A percentile compares a stretch with the other conserved stretches of the same genome.
These are phyloP conservation scores for Coemansia furcata DNA, from an alignment of 192 early-diverging fungal genomes.

Conservation along the genomic window DNA sequence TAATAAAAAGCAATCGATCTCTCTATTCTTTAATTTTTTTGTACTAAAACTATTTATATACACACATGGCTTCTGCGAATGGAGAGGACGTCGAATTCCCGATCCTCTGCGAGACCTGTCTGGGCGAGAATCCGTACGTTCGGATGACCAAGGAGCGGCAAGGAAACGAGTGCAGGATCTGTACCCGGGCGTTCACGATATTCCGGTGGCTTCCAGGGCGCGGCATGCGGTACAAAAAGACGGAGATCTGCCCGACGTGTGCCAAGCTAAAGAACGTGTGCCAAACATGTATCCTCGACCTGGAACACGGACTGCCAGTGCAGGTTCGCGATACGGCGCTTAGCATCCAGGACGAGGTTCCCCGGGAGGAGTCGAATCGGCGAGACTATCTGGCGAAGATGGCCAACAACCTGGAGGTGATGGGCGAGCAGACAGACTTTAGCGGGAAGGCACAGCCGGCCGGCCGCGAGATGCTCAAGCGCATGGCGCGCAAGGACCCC, in stretches of 20 bases:
- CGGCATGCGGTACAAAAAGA: constrained; percentile 97
- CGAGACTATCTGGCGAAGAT: constrained; percentile 84
- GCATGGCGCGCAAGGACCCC: constrained; percentile 85
- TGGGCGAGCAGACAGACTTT: constrained; percentile 28
- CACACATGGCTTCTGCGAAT: neutral
- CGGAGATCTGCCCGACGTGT: constrained; percentile 96
- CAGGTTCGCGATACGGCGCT: constrained; percentile 91
- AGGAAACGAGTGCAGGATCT: constrained; percentile 86
- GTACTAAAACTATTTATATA: neutral
- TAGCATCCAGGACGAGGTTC: constrained; percentile 71
- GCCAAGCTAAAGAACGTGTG: constrained; percentile 99
- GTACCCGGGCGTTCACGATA: constrained; percentile 88
- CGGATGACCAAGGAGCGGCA: constrained; percentile 85
- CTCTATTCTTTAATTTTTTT: neutral
- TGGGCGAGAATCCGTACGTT: constrained; percentile 97
- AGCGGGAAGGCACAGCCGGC: constrained; percentile 44
- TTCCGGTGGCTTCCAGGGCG: constrained; percentile 96
- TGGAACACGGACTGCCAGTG: constrained; percentile 90
- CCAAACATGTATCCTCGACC: constrained; percentile 94
- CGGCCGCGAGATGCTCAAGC: constrained; percentile 61
- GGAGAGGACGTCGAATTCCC: constrained; percentile 61
- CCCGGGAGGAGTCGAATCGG: constrained; percentile 81
- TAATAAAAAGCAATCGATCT: neutral
- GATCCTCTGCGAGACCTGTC: constrained; percentile 94
- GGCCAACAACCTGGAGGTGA: constrained; percentile 49